Base-by-base conservation (phyloP, 441 rosid species). In the Cnidoscolus chayamansa region DNA sequence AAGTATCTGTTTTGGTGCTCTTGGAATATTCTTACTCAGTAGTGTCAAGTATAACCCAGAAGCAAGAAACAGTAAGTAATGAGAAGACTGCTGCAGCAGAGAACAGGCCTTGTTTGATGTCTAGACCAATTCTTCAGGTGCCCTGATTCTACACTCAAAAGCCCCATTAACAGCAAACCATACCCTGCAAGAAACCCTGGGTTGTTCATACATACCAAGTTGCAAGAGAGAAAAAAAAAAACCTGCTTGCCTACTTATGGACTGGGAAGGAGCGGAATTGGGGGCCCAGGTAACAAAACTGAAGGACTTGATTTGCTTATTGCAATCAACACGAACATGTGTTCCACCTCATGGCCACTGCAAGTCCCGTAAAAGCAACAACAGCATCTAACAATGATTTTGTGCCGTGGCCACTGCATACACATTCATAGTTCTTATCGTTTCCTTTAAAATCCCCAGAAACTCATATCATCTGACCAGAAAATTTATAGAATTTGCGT, bases 141-240 rank as follows among this genome's bases (percentile, higher is more conserved):
- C 3, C 98, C 97, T n/a, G 99, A 91, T 82, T 95, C 99, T 37
- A 95, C 88, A 72, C 91, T 90, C 12, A 91, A 73, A 82, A 53
- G 90, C 87, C 74, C 93, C 97, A 16, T 78, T 91, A 60, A 89
- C 90, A 0, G 91, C 90, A 80, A 95, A 95, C 63, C 92, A 89
- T 70, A 86, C 19, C 98, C 97, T 93, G 76, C n/a, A 17, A 49
- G 19, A 4, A 73, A 67, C 60, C 10, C 19, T 3, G n/a, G 16
- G 2, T 2, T 35, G 2, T 35, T 35, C 37, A 4, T 15, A 16
- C 5, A 32, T 86, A 92, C 98, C 98, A 93, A 6, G 95, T 90
- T 63, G 92, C 70, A 68, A 90, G 81, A 31, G 90, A 91, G 89
- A 91, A 90, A 73, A 87, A 84, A 84, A 25, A 25, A 25, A 25